phyloP scores from a whole-genome alignment of 164 flowering plant genomes.

The Vitis cinerea region DNA sequence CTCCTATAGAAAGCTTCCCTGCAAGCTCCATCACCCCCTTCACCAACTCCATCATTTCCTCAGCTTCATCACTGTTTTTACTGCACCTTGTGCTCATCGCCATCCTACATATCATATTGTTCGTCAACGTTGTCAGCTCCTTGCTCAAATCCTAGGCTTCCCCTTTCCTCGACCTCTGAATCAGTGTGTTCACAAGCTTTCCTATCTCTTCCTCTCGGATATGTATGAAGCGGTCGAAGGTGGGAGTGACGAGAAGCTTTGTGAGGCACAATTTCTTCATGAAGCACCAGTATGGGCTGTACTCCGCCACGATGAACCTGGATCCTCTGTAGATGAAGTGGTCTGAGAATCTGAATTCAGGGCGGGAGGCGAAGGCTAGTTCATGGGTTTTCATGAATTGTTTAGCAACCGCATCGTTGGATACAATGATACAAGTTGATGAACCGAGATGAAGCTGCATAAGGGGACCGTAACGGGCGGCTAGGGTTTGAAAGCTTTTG shows the following conservation, averaged over 20 bases:
- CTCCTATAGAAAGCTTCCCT: slow-evolving; percentile 25
- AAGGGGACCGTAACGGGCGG: slow-evolving; percentile 30
- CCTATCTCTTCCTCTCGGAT: slow-evolving; percentile 18
- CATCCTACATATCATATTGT: slow-evolving; percentile 31
- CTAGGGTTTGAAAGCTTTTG: slow-evolving; percentile 23
- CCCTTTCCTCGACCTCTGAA: neutral
- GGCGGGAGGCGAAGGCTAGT: slow-evolving; percentile 19
- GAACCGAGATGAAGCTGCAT: slow-evolving; percentile 30
- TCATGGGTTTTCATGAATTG: slow-evolving; percentile 33
- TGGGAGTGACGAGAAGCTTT: slow-evolving; percentile 24
- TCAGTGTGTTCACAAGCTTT: slow-evolving; percentile 19
- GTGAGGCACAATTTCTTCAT: slow-evolving; percentile 30
- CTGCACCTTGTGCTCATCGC: neutral
- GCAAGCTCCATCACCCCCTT: slow-evolving; percentile 16
- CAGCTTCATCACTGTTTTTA: slow-evolving; percentile 22
- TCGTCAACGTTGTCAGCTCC: slow-evolving; percentile 10
- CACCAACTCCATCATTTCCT: slow-evolving; percentile 19
- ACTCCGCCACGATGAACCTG: slow-evolving; percentile 23
- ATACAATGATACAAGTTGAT: slow-evolving; percentile 19
- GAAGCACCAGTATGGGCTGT: slow-evolving; percentile 28
- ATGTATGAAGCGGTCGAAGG: slow-evolving; percentile 13
- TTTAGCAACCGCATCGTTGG: slow-evolving; percentile 24
- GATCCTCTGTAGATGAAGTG: slow-evolving; percentile 27
- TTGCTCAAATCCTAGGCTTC: slow-evolving; percentile 15
- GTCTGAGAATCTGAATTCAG: slow-evolving; percentile 28